Conservation (phyloP, 1,139 yeast genomes). For the Wickerhamiella pararugosa region DNA sequence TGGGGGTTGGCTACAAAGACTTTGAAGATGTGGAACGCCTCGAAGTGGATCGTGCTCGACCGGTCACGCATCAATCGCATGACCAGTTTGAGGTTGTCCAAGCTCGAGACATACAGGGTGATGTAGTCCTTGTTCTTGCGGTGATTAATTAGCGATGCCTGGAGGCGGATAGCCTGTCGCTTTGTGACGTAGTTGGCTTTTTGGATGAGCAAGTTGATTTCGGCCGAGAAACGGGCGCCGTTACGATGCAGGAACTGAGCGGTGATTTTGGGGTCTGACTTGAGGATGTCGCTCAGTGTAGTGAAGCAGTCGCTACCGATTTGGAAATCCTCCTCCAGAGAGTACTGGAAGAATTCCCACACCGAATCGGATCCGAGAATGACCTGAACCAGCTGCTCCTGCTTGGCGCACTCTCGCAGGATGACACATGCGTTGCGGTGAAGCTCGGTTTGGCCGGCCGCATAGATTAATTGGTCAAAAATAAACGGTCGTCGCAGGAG, state of each 20-base stretch:
- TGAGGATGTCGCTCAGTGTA: slow-evolving; percentile 47
- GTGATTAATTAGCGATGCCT: slow-evolving; percentile 61
- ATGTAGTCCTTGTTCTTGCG: slow-evolving; percentile 59
- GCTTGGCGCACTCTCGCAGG: slow-evolving; percentile 71
- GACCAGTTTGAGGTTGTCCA: slow-evolving; percentile 66
- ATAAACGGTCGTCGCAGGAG: slow-evolving; percentile 53
- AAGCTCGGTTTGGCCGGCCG: slow-evolving; percentile 56
- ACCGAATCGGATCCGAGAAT: slow-evolving; percentile 42
- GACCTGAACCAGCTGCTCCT: slow-evolving; percentile 51
- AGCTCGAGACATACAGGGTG: slow-evolving; percentile 62
- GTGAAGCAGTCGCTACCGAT: slow-evolving; percentile 81
- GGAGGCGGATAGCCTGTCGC: slow-evolving; percentile 71
- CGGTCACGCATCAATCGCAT: slow-evolving; percentile 81
- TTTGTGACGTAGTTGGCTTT: slow-evolving; percentile 81
- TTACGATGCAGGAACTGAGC: slow-evolving; percentile 45
- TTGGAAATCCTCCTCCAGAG: slow-evolving; percentile 66
- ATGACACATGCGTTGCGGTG: slow-evolving; percentile 68
- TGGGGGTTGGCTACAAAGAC: slow-evolving; percentile 88
- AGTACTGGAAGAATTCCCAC: slow-evolving; percentile 76
- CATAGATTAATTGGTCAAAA: slow-evolving; percentile 44
- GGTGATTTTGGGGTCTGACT: slow-evolving; percentile 34
- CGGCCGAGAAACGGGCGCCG: slow-evolving; percentile 35
- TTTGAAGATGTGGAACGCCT: slow-evolving; percentile 86
- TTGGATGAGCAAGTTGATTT: slow-evolving; percentile 53
- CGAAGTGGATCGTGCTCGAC: slow-evolving; percentile 75